Conservation (phyloP, 108 stramenopile species). For the Conticribra weissflogii region DNA sequence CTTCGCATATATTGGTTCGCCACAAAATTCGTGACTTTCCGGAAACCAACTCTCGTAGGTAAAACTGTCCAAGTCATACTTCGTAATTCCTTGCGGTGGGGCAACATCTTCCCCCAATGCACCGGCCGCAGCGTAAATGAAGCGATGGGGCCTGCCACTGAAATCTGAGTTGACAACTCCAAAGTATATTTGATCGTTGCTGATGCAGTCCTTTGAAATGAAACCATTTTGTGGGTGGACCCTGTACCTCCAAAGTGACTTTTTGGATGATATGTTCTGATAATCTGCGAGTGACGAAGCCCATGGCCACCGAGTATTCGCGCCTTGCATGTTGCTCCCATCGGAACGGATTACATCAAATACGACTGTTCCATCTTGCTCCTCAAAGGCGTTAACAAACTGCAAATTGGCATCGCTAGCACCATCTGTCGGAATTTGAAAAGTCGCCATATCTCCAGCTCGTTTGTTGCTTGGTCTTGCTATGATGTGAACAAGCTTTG, state of each 20-base stretch:
- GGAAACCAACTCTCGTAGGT: conserved; percentile 73
- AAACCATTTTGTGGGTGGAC: conserved; percentile 50
- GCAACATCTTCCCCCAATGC: conserved; percentile 57
- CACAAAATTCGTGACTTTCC: conserved; percentile 76
- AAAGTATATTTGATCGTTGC: conserved; percentile 71
- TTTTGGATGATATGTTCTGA: conserved; percentile 47
- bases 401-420: conserved; percentile 71
- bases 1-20: conserved; percentile 86
- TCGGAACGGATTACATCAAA: conserved; percentile 82
- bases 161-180: conserved; percentile 68
- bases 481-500: conserved; percentile 66
- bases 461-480: conserved; percentile 55
- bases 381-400: conserved; percentile 82
- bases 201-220: conserved; percentile 62
- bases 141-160: conserved; percentile 66
- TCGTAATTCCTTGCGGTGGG: conserved; percentile 84
- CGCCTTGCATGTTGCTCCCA: conserved; percentile 17
- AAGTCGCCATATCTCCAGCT: conserved; percentile 40
- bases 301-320: conserved; percentile 69
- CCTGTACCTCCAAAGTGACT: conserved; percentile 76
- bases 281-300: conserved; percentile 62
- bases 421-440: conserved; percentile 75
- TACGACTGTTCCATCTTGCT: conserved; percentile 59
- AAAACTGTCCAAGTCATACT: conserved; percentile 57
- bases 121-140: conserved; percentile 74